phyloP scores from a whole-genome alignment of 768 basidiomycete species.

The Phanerodontia chrysosporium region DNA sequence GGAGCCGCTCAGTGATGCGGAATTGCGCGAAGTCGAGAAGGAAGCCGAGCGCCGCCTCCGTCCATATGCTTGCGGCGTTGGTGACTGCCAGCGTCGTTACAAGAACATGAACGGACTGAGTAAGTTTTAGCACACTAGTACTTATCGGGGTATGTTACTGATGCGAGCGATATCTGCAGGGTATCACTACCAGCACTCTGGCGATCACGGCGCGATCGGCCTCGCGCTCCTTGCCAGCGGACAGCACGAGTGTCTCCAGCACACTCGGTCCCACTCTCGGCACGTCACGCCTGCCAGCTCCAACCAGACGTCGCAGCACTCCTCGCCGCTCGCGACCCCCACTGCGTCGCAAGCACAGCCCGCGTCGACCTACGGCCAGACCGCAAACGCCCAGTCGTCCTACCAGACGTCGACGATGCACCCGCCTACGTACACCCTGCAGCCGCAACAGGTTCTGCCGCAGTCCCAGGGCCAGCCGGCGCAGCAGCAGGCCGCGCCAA shows the following conservation, averaged over 20 bases:
- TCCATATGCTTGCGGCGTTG: slow-evolving; percentile 88
- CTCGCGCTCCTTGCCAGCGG: slow-evolving; percentile 78
- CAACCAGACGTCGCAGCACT: slow-evolving; percentile 3
- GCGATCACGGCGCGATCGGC: slow-evolving; percentile 90
- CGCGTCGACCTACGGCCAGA: slow-evolving; percentile 9
- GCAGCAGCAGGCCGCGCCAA: slow-evolving; percentile 4
- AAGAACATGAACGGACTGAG: slow-evolving; percentile 98
- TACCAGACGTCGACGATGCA: slow-evolving; percentile 7
- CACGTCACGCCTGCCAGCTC: slow-evolving; percentile 20
- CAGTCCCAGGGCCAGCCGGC: slow-evolving; percentile 2
- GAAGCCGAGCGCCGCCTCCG: slow-evolving; percentile 81
- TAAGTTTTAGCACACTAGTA: slow-evolving; percentile 18
- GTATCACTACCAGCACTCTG: slow-evolving; percentile 96
- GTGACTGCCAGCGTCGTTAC: slow-evolving; percentile 83
- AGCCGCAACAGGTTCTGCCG: slow-evolving; percentile 1
- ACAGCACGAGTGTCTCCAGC: slow-evolving; percentile 50
- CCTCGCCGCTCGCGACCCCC: slow-evolving; percentile 17
- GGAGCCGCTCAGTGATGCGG: slow-evolving; percentile 44
- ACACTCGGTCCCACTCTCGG: slow-evolving; percentile 22
- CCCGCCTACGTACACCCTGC: slow-evolving; percentile 7
- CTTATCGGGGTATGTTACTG: not conserved
- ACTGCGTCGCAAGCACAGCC: slow-evolving; percentile 12
- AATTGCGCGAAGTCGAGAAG: slow-evolving; percentile 68
- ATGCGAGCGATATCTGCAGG: slow-evolving; percentile 22
- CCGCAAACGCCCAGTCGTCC: not conserved